phyloP scores from a whole-genome alignment of 164 flowering plant genomes.

The Umbellularia californica region DNA sequence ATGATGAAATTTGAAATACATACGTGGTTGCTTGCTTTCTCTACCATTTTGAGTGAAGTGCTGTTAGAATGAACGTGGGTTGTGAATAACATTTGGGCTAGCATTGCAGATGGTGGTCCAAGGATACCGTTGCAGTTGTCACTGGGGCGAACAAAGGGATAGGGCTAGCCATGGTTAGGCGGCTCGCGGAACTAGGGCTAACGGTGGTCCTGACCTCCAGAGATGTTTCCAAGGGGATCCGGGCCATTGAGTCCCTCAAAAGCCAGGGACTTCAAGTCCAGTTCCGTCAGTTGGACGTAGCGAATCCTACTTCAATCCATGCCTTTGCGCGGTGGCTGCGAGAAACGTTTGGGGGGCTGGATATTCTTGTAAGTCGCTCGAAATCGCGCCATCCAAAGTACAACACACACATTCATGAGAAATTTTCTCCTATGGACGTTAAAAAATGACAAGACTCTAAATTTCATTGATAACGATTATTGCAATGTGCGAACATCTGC shows the following conservation, averaged over 20 bases:
- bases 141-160: conserved; percentile 90
- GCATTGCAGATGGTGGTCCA: conserved; percentile 68
- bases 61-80: background rate
- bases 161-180: conserved; percentile 62
- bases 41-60: background rate
- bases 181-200: conserved; percentile 55
- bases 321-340: conserved; percentile 47
- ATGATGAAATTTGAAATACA: too few species aligned
- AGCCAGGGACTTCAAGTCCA: conserved; percentile 34
- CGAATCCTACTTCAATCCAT: conserved; percentile 46
- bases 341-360: conserved; percentile 34
- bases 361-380: conserved; percentile 57
- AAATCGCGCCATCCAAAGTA: too few species aligned
- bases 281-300: conserved; percentile 54
- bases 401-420: too few species aligned
- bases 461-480: too few species aligned
- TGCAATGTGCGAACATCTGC: too few species aligned
- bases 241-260: conserved; percentile 43
- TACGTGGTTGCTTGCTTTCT: too few species aligned
- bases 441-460: too few species aligned
- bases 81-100: background rate
- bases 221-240: conserved; percentile 41
- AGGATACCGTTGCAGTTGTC: conserved; percentile 61
- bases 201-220: conserved; percentile 72
- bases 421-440: too few species aligned